phyloP scores from a whole-genome alignment of 805 yeast genomes.

The Spathaspora passalidarum region DNA sequence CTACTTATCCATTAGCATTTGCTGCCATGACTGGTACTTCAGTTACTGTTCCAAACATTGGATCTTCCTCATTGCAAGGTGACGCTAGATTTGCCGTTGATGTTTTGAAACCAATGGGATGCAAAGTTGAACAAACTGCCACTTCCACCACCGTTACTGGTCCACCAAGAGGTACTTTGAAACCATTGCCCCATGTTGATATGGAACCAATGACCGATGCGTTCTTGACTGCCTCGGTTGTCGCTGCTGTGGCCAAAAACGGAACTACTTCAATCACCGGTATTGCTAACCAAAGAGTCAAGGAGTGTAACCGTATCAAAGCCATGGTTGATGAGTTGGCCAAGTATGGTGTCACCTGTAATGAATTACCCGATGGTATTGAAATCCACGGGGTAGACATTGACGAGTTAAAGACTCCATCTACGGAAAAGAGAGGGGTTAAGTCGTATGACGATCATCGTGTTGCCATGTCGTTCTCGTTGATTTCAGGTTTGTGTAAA shows the following conservation, averaged over 20 bases:
- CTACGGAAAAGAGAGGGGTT: constrained; percentile 51
- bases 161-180: constrained; percentile 66
- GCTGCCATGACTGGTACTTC: constrained; percentile 95
- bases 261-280: constrained; percentile 78
- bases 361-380: constrained; percentile 90
- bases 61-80: constrained; percentile 88
- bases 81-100: constrained; percentile 96
- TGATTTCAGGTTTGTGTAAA: constrained; percentile 71
- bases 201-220: constrained; percentile 99
- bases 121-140: constrained; percentile 76
- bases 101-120: constrained; percentile 93
- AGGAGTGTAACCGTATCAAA: constrained; percentile 92
- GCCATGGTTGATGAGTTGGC: constrained; percentile 91
- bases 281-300: constrained; percentile 96
- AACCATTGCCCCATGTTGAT: constrained; percentile 73
- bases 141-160: constrained; percentile 91
- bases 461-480: constrained; percentile 95
- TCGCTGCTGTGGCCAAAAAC: constrained; percentile 81
- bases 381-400: constrained; percentile 70
- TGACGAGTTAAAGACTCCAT: constrained; percentile 53
- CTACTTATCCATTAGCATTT: constrained; percentile 95
- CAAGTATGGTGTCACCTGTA: constrained; percentile 84
- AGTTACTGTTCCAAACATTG: constrained; percentile 92
- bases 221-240: constrained; percentile 92
- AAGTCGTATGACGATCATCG: constrained; percentile 92